Evolutionary conservation across 1,284 basidiomycete genomes (phyloP), one percentile per base, ranked within the genome.

Genomic region (Xerocomus nothofagi): DNA sequence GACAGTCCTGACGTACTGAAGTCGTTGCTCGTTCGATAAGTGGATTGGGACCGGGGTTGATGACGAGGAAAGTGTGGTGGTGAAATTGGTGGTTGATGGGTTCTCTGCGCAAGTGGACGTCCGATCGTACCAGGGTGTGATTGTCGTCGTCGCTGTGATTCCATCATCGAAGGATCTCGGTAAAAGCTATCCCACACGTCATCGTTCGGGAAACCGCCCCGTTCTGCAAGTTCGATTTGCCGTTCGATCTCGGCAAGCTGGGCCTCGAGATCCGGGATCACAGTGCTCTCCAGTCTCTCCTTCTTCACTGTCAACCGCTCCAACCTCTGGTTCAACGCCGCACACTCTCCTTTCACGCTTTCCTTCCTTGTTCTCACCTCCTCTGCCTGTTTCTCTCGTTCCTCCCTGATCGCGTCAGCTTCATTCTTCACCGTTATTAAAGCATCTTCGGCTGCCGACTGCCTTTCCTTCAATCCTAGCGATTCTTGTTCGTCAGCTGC

Each of bases 341-440:
- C 63, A 27, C 81, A 68, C 55, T 82, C 80, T 33, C 59, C 65
- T 49, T 70, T 75, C 69, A 81, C 69, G 4, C 71, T 71, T 44
- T 86, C 86, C 33, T 85, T 65, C 55, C 76, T 76, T 63, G 84
- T 85, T 51, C 74, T 75, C 55, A 78, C 78, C 53, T 72, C 76
- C 54, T 78, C 79, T 43, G 81, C 71, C 59, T 75, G 77, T 46
- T 76, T 78, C 43, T 85, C 74, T 9, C 77, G 73, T 46, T 78
- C 72, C 31, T 68, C 73, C 56, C 75, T 69, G 52, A 74, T 71
- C 38, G 59, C 55, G 4, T 64, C 58, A 46, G 79, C 71, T n/a
- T 71, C 72, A 34, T 62, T 64, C 40, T 60, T 66, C 21, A 67
- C 71, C 39, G 70, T 62, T 29, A 53, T 60, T 11, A 69, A 76